Conservation (phyloP, 2,329 filamentous ascomycete genomes). For the Neonectria punicea region DNA sequence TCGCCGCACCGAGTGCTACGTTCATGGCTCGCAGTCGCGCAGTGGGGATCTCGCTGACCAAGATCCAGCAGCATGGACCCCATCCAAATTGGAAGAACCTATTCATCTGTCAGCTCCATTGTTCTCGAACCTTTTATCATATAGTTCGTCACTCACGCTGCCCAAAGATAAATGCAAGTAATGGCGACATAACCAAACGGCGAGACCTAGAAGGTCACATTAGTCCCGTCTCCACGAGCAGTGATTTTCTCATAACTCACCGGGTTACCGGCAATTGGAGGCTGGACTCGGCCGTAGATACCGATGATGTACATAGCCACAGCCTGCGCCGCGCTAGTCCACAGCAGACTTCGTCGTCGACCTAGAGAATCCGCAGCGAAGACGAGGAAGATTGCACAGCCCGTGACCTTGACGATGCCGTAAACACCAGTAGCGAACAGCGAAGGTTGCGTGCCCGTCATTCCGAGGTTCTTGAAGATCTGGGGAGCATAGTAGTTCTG, state of each 20-base stretch:
- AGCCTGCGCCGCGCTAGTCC: slow-evolving; percentile 72
- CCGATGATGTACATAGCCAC: slow-evolving; percentile 75
- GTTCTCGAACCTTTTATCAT: background rate
- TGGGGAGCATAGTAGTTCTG: slow-evolving; percentile 74
- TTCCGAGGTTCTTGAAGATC: slow-evolving; percentile 74
- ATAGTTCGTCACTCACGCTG: slow-evolving; percentile 51
- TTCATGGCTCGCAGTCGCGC: slow-evolving; percentile 73
- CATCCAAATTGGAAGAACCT: slow-evolving; percentile 75
- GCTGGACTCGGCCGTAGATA: slow-evolving; percentile 73
- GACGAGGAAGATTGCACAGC: slow-evolving; percentile 71
- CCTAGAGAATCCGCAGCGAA: slow-evolving; percentile 77
- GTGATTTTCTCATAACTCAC: slow-evolving; percentile 44
- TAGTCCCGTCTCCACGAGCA: background rate
- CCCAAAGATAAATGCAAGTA: slow-evolving; percentile 78
- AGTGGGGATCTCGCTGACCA: slow-evolving; percentile 75
- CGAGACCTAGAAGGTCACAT: slow-evolving; percentile 56
- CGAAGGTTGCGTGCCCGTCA: slow-evolving; percentile 64
- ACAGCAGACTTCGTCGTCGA: slow-evolving; percentile 68
- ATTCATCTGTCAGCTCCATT: slow-evolving; percentile 30
- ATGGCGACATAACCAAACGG: slow-evolving; percentile 76
- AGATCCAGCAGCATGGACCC: slow-evolving; percentile 79
- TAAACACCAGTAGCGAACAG: slow-evolving; percentile 81
- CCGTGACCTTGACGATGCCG: slow-evolving; percentile 75
- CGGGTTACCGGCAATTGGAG: slow-evolving; percentile 61
- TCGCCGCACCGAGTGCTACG: slow-evolving; percentile 74